Percentiles rank a stretch among this genome's conserved stretches.
phyloP scores from a whole-genome alignment of 345 rosid genomes.

The Combretum micranthum region DNA sequence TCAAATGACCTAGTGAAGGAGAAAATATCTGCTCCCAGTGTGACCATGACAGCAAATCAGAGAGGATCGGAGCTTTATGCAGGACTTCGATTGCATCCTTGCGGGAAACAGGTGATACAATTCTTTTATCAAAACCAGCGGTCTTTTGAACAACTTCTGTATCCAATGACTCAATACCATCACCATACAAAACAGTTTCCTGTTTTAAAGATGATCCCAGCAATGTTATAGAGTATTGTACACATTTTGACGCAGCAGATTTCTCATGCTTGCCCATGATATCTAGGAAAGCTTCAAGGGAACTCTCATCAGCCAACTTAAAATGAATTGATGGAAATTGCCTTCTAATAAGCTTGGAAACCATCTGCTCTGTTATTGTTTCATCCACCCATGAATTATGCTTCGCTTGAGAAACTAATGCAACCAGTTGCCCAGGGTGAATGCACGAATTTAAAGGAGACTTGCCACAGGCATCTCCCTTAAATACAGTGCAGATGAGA shows the following conservation, averaged over 20 bases:
- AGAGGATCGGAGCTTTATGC: conserved; percentile 70
- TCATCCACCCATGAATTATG: conserved; percentile 39
- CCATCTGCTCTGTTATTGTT: conserved; percentile 45
- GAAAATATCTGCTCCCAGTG: conserved; percentile 84
- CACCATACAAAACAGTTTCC: conserved; percentile 17
- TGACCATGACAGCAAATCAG: conserved; percentile 69
- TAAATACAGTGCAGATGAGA: conserved; percentile 42
- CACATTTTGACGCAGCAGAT: conserved; percentile 46
- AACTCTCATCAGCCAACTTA: conserved; percentile 39
- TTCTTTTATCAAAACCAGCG: conserved; percentile 14
- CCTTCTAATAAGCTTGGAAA: conserved; percentile 47
- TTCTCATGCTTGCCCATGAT: conserved; percentile 30
- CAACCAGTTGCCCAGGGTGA: conserved; percentile 46
- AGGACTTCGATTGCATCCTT: conserved; percentile 62
- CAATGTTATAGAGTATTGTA: conserved; percentile 67
- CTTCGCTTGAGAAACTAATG: conserved; percentile 74
- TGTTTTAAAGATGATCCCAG: conserved; percentile 23
- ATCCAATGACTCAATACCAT: conserved; percentile 23
- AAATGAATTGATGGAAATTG: conserved; percentile 69
- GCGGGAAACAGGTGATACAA: conserved; percentile 32
- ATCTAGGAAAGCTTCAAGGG: conserved; percentile 45
- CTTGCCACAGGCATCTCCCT: conserved; percentile 32
- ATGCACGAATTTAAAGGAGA: conserved; percentile 56
- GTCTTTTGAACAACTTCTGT: conserved; percentile 14
- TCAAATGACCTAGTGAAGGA: conserved; percentile 69